Conservation (phyloP, 495 filamentous ascomycete species). For the Penicillium steckii region DNA sequence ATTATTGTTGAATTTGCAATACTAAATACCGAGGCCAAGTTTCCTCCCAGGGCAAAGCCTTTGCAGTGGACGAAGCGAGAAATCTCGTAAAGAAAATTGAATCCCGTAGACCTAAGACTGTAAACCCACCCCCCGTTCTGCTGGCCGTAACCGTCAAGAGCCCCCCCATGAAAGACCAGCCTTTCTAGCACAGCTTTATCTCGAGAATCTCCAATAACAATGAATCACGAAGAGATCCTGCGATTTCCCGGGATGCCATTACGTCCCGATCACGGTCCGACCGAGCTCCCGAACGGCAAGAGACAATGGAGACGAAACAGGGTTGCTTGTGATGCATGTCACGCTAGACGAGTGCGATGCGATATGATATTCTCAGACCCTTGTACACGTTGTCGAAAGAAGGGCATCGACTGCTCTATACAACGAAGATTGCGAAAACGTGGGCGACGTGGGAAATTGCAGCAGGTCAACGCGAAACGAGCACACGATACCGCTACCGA, state of each 20-base stretch:
- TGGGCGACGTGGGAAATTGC: slow-evolving; percentile 41
- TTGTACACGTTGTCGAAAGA: slow-evolving; percentile 45
- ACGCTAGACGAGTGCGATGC: slow-evolving; percentile 45
- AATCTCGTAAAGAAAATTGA: neutral
- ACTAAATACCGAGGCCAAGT: neutral
- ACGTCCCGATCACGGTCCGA: slow-evolving; percentile 27
- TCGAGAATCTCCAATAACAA: neutral
- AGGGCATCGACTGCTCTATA: slow-evolving; percentile 42
- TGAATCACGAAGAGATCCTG: slow-evolving; percentile 8
- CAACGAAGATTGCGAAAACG: slow-evolving; percentile 45
- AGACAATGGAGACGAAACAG: slow-evolving; percentile 46
- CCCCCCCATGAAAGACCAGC: too few species aligned
- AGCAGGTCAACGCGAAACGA: slow-evolving; percentile 10
- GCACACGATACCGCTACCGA: neutral
- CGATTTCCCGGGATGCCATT: slow-evolving; percentile 35
- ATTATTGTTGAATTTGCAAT: neutral
- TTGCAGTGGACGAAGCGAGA: neutral
- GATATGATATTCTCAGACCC: slow-evolving; percentile 39
- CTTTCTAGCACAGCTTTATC: neutral
- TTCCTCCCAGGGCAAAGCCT: neutral
- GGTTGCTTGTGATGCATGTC: slow-evolving; percentile 47
- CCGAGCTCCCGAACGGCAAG: slow-evolving; percentile 36
- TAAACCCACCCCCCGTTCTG: too few species aligned
- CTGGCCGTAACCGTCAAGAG: too few species aligned
- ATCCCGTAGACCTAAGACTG: too few species aligned